phyloP scores from a whole-genome alignment of 352 stramenopile species.

The Pythium coloratum region DNA sequence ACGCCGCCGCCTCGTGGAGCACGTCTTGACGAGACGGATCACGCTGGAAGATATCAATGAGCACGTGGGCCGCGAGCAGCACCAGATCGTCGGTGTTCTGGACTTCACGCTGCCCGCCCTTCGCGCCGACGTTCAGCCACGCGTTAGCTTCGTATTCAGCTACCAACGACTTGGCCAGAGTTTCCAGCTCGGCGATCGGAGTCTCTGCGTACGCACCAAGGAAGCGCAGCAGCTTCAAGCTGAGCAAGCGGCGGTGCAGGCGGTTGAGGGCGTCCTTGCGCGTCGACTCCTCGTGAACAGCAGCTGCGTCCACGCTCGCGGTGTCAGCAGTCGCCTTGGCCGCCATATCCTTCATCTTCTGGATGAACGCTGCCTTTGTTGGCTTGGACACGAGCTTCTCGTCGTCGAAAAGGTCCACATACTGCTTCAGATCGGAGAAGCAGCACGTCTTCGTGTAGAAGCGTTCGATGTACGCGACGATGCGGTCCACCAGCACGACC shows the following conservation, averaged over 20 bases:
- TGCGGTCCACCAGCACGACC: slow-evolving; percentile 40
- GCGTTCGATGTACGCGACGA: slow-evolving; percentile 59
- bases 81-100: slow-evolving; percentile 84
- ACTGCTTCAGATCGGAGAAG: slow-evolving; percentile 86
- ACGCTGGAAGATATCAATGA: slow-evolving; percentile 72
- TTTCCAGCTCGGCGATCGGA: slow-evolving; percentile 34
- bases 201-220: slow-evolving; percentile 46
- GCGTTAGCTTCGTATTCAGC: slow-evolving; percentile 65
- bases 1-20: slow-evolving; percentile 50
- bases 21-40: slow-evolving; percentile 29
- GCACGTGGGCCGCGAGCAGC: slow-evolving; percentile 65
- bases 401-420: slow-evolving; percentile 43
- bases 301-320: slow-evolving; percentile 11
- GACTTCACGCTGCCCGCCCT: slow-evolving; percentile 78
- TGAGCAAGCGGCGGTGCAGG: slow-evolving; percentile 58
- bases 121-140: slow-evolving; percentile 73
- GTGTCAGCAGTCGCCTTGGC: slow-evolving; percentile 11
- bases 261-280: slow-evolving; percentile 48
- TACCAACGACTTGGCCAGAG: slow-evolving; percentile 48
- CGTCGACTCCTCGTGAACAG: slow-evolving; percentile 24
- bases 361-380: slow-evolving; percentile 43
- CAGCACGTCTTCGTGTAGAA: slow-evolving; percentile 86
- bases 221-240: slow-evolving; percentile 74
- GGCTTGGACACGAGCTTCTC: slow-evolving; percentile 33
- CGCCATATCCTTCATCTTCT: slow-evolving; percentile 35